Conservation (phyloP, 1,284 basidiomycete species). For the Psilocybe mexicana region DNA sequence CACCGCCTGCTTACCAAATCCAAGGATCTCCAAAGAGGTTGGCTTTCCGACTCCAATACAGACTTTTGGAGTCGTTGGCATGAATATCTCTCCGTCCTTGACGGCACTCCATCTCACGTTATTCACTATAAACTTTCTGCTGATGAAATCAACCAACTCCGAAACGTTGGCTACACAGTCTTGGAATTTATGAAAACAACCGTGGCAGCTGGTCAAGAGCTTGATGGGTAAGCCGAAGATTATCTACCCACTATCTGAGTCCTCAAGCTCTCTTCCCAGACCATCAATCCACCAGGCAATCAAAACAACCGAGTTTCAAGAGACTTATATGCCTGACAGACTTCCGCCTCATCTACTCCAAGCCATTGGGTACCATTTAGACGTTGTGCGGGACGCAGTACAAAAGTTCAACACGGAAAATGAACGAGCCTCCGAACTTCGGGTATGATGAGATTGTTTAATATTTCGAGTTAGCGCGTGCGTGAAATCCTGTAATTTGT, state of each 20-base stretch:
- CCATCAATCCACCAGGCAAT: conserved; percentile 14
- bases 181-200: conserved; percentile 14
- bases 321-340: background rate
- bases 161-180: conserved; percentile 5
- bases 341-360: background rate
- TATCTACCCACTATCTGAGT: background rate
- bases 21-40: conserved; percentile 42
- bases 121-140: conserved; percentile 21
- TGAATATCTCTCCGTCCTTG: conserved; percentile 41
- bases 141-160: conserved; percentile 17
- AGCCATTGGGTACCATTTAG: conserved; percentile 10
- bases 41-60: conserved; percentile 31
- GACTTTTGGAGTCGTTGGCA: conserved; percentile 39
- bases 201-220: background rate
- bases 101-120: conserved; percentile 30
- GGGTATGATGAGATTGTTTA: background rate
- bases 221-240: background rate
- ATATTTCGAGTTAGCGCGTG: background rate
- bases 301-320: conserved; percentile 5
- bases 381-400: conserved; percentile 14
- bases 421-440: background rate
- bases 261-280: background rate
- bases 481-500: no score
- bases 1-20: background rate
- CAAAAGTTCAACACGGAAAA: conserved; percentile 1